Evolutionary conservation across 331 rosid species (phyloP), one percentile per base, ranked within the genome.

Genomic region (Quercus lobata): DNA sequence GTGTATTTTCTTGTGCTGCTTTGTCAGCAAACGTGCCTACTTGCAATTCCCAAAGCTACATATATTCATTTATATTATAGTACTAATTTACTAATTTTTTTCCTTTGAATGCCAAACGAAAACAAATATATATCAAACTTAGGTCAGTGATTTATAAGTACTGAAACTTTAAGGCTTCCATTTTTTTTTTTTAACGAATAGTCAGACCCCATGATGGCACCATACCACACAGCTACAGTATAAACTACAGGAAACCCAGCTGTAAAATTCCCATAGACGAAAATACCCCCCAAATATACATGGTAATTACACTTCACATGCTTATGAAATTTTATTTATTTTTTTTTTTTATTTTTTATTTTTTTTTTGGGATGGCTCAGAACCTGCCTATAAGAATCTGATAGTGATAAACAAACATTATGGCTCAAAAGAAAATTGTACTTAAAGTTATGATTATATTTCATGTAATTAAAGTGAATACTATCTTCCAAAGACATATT

Each of bases 11-110:
- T 72, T 57, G 73, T 57, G 88, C 75, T 56, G 87, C 86, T 57
- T n/a, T 87, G 83, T 83, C 93, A 87, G 84, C 83, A 53, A 81
- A 72, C 81, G 69, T 73, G 85, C 71, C 86, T 80, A 71, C 82
- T 73, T 72, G 84, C 85, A 84, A 81, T 79, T 87, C 88, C 83
- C 81, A 77, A 81, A 75, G 73, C 78, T 53, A 71, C 53, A 41
- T 2, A 9, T 7, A 69, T 12, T 58, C 72, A 74, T 1, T n/a
- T 19, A 17, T 46, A 24, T 24, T 72, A 6, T 5, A 66, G 34
- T 10, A 62, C 49, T 9, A 49, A 49, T 11, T 11, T 49, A 3
- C 17, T 49, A 14, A 49, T 3, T 49, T 49, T 46, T 49, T 49
- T 17, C 5, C 7, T 14, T n/a, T 57, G 17, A 5, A 12, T 3